Evolutionary conservation across 2,329 filamentous ascomycete genomes (phyloP), one percentile per base, ranked within the genome.

Genomic region (Arthrinium phaeospermum): DNA sequence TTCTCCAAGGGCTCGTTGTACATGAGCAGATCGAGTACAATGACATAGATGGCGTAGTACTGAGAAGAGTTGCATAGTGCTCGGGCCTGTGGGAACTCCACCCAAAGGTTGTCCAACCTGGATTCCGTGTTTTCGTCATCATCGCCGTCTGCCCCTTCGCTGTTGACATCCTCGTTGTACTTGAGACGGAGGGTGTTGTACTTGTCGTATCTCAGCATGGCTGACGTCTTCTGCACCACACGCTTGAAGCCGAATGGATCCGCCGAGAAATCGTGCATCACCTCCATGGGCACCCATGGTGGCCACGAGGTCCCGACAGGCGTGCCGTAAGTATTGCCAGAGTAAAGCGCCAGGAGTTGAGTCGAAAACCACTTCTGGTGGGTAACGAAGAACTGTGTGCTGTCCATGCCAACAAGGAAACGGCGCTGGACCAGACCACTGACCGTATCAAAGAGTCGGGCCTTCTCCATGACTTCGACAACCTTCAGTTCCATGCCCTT

Each of bases 401-500:
- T 97, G 83, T 99, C 96, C 93, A 98, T 98, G 76, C 95, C 94
- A 74, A 98, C 91, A 41, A 95, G 90, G 84, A 98, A 98, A 10
- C 96, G 93, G 49, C 95, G 93, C 81, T 99, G 97, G 1, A 99
- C 96, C 67, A 99, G 88, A 71, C 96, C 97, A 78, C 94, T 98
- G 78, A 99, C 95, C 76, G 94, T 92, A 80, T 99, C 96, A 68
- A 91, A 95, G 72, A 98, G 90, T 73, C 96, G 90, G 78, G 95
- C 92, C 82, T 97, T 98, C 83, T 99, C 96, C 93, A 98, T 98
- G 78, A 99, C 96, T 76, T 98, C 96, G 27, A 99, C 90, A 14
- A 99, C 93, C 84, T 98, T 98, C 72, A 98, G 90, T 81, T 98
- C 95, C 95, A 99, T 99, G 70, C 95, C 94, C 82, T 98, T 98